A percentile compares a stretch with the other conserved stretches of the same genome.
These are phyloP conservation scores for Penicillium sp. DNA, from an alignment of 2,329 filamentous ascomycete genomes.

Conservation along the genomic window DNA sequence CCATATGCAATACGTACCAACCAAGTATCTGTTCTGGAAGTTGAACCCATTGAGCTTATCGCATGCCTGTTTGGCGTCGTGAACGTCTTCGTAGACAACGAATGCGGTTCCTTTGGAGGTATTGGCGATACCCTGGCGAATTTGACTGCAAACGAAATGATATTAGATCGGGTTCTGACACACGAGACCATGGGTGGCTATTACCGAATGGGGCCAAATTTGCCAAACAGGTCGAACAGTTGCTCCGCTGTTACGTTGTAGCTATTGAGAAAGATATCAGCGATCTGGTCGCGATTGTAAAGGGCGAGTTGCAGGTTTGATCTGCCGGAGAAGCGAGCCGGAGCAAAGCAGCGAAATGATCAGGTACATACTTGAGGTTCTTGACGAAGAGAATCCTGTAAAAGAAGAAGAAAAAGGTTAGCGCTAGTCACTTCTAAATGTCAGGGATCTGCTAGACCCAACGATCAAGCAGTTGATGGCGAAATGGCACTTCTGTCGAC, in stretches of 20 bases:
- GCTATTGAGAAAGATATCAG: conserved; percentile 52
- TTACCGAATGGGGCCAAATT: conserved; percentile 93
- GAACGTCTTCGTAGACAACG: conserved; percentile 98
- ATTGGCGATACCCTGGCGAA: conserved; percentile 94
- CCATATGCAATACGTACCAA: conserved; percentile 64
- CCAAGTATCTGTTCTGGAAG: conserved; percentile 98
- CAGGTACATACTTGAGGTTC: conserved; percentile 82
- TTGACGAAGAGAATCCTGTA: conserved; percentile 98
- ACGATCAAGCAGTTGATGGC: conserved; percentile 2
- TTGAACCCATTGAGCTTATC: conserved; percentile 99
- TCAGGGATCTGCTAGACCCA: neutral
- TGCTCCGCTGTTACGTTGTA: conserved; percentile 99
- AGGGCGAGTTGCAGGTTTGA: conserved; percentile 1
- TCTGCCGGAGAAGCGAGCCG: neutral
- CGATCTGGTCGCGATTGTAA: neutral
- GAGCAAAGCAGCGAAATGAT: conserved; percentile 7
- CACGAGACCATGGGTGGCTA: conserved; percentile 13
- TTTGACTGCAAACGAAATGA: conserved; percentile 65
- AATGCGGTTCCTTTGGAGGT: conserved; percentile 98
- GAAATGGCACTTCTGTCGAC: conserved; percentile 16
- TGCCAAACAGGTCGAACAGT: conserved; percentile 97
- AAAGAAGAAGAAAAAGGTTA: conserved; percentile 3
- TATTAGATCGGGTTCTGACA: conserved; percentile 8
- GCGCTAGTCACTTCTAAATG: conserved; percentile 2
- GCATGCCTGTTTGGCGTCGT: conserved; percentile 97